Base-by-base conservation (phyloP, 2,329 filamentous ascomycete species). In the Lasiodiplodia theobromae region DNA sequence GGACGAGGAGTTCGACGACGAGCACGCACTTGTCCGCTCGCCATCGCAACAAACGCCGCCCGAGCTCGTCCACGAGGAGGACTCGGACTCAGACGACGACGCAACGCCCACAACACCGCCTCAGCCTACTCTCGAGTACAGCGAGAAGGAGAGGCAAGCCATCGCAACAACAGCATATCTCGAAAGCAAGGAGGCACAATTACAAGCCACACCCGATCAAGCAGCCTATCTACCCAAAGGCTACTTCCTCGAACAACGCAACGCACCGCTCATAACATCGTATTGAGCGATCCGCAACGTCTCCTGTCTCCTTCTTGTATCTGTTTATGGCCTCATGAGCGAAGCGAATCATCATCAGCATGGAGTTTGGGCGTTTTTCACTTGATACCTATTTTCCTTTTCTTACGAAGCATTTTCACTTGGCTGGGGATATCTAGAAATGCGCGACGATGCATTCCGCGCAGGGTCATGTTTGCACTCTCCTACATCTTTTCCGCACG, bases 61-160 rank as follows among this genome's bases (percentile, higher is more conserved):
- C 53, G 83, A 85, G 76, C 82, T 85, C 71, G 79, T 82, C 53
- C 80, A 82, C 76, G 83, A 85, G 71, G 80, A 81, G 49, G 81
- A 83, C 72, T 77, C 77, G 40, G 74, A 62, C 14, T 83, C 81
- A 4, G 83, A 85, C 69, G 83, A 86, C 75, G 83, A 72, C 47
- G 71, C 84, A 68, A 79, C 80, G 34, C 81, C 82, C 68, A 83
- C 82, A 60, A 76, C 78, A 54, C 84, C 84, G 54, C 84, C 84
- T 53, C 81, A 82, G 31, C 77, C 81, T 70, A 76, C 76, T 14
- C 76, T 85, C 73, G 80, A 84, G 70, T 81, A 83, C 75, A 79
- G 78, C 58, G 79, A 84, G 67, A 83, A 84, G 76, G 76, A 84
- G 71, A 75, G 74, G 69, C 74, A 77, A 72, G 77, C 81, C 58